Evolutionary conservation across 108 stramenopile species (phyloP).

Genomic region (Licmophora abbreviata): DNA sequence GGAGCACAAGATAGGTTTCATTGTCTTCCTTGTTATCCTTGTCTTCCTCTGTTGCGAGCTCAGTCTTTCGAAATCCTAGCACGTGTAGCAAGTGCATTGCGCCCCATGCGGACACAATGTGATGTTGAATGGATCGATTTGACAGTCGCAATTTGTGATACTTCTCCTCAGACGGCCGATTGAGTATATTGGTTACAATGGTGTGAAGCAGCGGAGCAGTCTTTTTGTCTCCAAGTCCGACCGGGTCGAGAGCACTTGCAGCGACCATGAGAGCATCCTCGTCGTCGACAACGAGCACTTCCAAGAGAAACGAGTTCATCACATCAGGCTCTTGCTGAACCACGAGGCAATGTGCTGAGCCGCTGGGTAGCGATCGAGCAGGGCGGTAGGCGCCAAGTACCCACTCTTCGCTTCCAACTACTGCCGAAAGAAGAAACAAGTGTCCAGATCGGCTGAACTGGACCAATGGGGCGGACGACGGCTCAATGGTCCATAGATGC

Average conservation of each 20-base stretch:
- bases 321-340: neutral
- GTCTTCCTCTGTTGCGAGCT: neutral
- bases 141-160: slow-evolving; percentile 3
- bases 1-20: neutral
- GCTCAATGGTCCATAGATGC: slow-evolving; percentile 1
- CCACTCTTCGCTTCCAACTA: neutral
- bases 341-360: slow-evolving; percentile 4
- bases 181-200: neutral
- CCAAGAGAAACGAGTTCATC: neutral
- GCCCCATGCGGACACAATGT: slow-evolving; percentile 1
- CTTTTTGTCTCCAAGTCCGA: neutral
- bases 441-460: neutral
- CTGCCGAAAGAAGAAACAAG: neutral
- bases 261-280: neutral
- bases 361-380: neutral
- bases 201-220: neutral
- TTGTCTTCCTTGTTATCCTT: neutral
- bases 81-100: slow-evolving; percentile 3
- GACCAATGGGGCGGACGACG: neutral
- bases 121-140: neutral
- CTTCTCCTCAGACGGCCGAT: slow-evolving; percentile 2
- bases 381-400: slow-evolving; percentile 6
- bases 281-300: neutral
- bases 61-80: slow-evolving; percentile 3
- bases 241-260: neutral